phyloP scores from a whole-genome alignment of 768 basidiomycete genomes.

The Omphalotus guepiniiformis region DNA sequence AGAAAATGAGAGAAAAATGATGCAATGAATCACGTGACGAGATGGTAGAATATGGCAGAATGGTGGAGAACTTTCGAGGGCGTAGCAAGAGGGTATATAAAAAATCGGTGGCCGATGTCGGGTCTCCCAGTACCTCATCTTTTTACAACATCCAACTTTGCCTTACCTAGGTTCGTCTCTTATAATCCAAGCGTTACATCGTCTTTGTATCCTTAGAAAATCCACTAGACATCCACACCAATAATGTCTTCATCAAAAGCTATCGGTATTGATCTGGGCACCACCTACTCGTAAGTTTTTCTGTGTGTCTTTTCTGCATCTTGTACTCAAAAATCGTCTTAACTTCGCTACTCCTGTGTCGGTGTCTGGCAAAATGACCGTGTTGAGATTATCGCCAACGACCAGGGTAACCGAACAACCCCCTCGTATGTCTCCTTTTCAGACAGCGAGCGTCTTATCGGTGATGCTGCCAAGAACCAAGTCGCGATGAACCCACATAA shows the following conservation, averaged over 20 bases:
- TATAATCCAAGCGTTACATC: too few species aligned
- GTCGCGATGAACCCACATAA: slow-evolving; percentile 71
- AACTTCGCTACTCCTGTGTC: not conserved
- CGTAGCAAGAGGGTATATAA: too few species aligned
- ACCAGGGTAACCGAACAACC: slow-evolving; percentile 87
- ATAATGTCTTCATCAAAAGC: slow-evolving; percentile 13
- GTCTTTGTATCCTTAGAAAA: not conserved
- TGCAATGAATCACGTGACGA: too few species aligned
- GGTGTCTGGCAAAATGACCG: slow-evolving; percentile 25
- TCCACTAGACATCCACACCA: not conserved
- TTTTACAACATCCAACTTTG: too few species aligned
- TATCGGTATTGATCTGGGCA: slow-evolving; percentile 72
- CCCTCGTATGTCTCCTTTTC: slow-evolving; percentile 92
- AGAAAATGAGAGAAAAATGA: too few species aligned
- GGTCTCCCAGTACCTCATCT: too few species aligned
- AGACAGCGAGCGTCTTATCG: slow-evolving; percentile 78
- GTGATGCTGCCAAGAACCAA: slow-evolving; percentile 75
- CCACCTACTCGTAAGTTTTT: slow-evolving; percentile 48
- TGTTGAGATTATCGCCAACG: slow-evolving; percentile 80
- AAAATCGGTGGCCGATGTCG: too few species aligned
- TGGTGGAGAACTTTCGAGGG: too few species aligned
- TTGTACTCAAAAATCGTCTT: not conserved
- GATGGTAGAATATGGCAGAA: too few species aligned
- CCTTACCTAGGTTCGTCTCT: too few species aligned
- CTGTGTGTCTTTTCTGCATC: slow-evolving; percentile 52